These are phyloP conservation scores for Candida ortonii DNA, from an alignment of 805 yeast species.

Conservation along the genomic window DNA sequence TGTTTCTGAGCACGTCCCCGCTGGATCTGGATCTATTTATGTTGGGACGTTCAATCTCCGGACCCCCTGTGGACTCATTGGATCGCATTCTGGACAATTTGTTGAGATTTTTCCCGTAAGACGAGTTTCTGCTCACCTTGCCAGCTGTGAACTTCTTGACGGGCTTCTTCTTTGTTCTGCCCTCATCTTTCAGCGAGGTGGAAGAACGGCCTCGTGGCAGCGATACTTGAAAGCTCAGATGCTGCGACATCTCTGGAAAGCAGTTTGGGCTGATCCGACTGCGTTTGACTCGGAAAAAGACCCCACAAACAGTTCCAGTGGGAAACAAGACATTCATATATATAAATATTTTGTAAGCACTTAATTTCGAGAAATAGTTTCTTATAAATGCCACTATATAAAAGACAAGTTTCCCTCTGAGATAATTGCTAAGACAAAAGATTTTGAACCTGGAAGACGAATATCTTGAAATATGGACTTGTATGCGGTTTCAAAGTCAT, in stretches of 20 bases:
- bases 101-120: slow-evolving; percentile 34
- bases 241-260: slow-evolving; percentile 17
- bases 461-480: slow-evolving; percentile 53
- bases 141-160: slow-evolving; percentile 36
- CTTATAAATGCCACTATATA: too few relatives aligned
- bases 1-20: slow-evolving; percentile 23
- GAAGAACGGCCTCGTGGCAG: slow-evolving; percentile 28
- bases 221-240: slow-evolving; percentile 7
- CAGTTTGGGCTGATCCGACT: too few relatives aligned
- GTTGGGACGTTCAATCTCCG: slow-evolving; percentile 23
- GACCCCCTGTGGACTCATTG: slow-evolving; percentile 20
- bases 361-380: too few relatives aligned
- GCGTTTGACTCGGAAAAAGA: too few relatives aligned
- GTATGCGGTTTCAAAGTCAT: slow-evolving; percentile 43
- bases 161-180: slow-evolving; percentile 24
- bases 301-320: too few relatives aligned
- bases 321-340: too few relatives aligned
- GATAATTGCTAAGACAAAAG: too few relatives aligned
- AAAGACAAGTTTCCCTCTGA: too few relatives aligned
- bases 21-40: slow-evolving; percentile 26
- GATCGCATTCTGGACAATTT: slow-evolving; percentile 33
- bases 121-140: slow-evolving; percentile 31
- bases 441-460: too few relatives aligned
- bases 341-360: too few relatives aligned
- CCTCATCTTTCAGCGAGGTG: slow-evolving; percentile 26